phyloP scores from a whole-genome alignment of 2,329 filamentous ascomycete species.

The Cercospora sojina region DNA sequence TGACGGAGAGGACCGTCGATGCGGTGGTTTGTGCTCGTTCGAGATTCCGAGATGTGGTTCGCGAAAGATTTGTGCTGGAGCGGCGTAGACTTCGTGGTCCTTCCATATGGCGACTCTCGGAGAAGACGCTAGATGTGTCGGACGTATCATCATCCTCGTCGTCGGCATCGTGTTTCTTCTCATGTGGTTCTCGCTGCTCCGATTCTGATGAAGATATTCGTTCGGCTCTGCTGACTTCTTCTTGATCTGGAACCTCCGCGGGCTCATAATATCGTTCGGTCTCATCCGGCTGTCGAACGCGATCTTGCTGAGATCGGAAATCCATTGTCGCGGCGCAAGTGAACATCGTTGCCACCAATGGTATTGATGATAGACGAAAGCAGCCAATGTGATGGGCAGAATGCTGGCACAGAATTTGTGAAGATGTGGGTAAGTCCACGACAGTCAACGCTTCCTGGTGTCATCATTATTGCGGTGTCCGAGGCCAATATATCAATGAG shows the following conservation, averaged over 20 bases:
- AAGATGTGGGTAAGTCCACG: neutral
- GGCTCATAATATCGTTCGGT: conserved; percentile 3
- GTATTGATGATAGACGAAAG: neutral
- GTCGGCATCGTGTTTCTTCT: neutral
- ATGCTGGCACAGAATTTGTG: neutral
- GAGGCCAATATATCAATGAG: neutral
- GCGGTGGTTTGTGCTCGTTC: conserved; percentile 27
- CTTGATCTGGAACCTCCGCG: neutral
- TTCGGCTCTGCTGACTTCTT: conserved; percentile 3
- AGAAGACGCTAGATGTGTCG: conserved; percentile 23
- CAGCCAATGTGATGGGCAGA: neutral
- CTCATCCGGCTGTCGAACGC: conserved; percentile 2
- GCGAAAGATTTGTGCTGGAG: conserved; percentile 20
- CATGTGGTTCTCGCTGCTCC: neutral
- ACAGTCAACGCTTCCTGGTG: neutral
- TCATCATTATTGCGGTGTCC: neutral
- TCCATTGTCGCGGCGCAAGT: neutral
- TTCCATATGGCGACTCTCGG: conserved; percentile 27
- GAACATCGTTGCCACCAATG: neutral
- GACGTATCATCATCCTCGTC: conserved; percentile 16
- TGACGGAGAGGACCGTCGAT: conserved; percentile 38
- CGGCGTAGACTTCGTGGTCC: conserved; percentile 21
- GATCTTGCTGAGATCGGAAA: conserved; percentile 7
- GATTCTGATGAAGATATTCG: neutral
- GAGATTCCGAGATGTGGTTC: conserved; percentile 23